Evolutionary conservation across 2,329 filamentous ascomycete genomes (phyloP), one percentile per base, ranked within the genome.

Genomic region (Scedosporium aurantiacum): DNA sequence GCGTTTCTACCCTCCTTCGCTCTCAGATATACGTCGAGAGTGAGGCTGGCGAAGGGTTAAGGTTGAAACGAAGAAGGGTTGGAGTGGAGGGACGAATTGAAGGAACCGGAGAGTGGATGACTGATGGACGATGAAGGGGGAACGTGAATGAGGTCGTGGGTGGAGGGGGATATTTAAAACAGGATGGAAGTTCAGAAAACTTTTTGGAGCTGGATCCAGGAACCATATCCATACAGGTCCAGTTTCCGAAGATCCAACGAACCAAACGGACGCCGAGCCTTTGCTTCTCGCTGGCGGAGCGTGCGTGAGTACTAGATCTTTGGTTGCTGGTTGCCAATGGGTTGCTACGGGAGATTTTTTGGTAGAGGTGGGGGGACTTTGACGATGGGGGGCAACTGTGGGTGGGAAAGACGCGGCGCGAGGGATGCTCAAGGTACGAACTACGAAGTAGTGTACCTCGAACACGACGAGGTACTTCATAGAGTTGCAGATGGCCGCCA

Each of bases 271-370:
- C 56, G 56, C 40, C 37, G 25, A 41, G 56, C 56, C 56, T 14
- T 14, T 32, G 55, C 56, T 23, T 58, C 32, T 25, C 18, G 50
- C 8, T 55, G 21, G 56, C 40, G 56, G 58, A 60, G 52, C 25
- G 58, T 60, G 58, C 58, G 40, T 50, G 28, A 47, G 45, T 4
- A 50, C 57, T 54, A 32, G 37, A 50, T 43, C 54, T 60, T 56
- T 60, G 59, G 50, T 52, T 60, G 59, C 50, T 60, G 28, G 28
- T 41, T 27, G 57, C 40, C 37, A 18, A 41, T 56, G 32, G 59
- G 59, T 60, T 60, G 59, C 59, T 37, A 60, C 50, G 59, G 59
- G 59, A 60, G 59, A 60, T 52, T 12, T 32, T 52, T 60, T 52
- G 47, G 28, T n/a, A 21, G 59, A 57, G 59, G 59, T 61, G 59